Conservation (phyloP, 1,284 basidiomycete genomes). For the Ustilago cynodontis region DNA sequence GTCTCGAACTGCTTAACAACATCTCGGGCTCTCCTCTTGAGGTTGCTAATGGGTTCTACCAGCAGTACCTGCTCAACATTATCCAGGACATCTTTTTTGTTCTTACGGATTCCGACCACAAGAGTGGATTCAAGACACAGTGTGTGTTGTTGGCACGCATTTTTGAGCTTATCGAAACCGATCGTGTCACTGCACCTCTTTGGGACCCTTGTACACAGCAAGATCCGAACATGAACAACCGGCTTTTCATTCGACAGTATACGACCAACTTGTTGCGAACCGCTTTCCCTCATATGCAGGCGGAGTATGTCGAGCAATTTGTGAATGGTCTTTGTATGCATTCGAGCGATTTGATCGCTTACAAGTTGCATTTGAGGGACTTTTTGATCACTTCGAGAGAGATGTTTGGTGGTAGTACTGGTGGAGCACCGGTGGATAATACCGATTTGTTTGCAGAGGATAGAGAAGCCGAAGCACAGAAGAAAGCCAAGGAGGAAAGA, state of each 20-base stretch:
- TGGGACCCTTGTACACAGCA: slow-evolving; percentile 81
- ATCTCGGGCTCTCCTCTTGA: slow-evolving; percentile 84
- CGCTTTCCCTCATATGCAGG: slow-evolving; percentile 66
- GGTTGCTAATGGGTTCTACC: slow-evolving; percentile 86
- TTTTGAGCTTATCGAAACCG: slow-evolving; percentile 91
- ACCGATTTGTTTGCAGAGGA: slow-evolving; percentile 92
- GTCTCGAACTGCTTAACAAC: slow-evolving; percentile 94
- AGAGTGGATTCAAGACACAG: slow-evolving; percentile 77
- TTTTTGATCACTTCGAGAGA: slow-evolving; percentile 76
- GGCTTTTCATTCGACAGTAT: slow-evolving; percentile 87
- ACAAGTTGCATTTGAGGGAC: slow-evolving; percentile 90
- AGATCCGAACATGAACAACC: slow-evolving; percentile 83
- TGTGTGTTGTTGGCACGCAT: slow-evolving; percentile 79
- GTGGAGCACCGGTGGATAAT: slow-evolving; percentile 75
- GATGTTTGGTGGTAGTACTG: slow-evolving; percentile 71
- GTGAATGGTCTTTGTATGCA: slow-evolving; percentile 85
- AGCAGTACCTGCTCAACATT: slow-evolving; percentile 91
- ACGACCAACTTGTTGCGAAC: slow-evolving; percentile 78
- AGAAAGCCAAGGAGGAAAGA: slow-evolving; percentile 81
- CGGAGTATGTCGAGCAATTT: slow-evolving; percentile 70
- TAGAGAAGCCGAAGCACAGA: slow-evolving; percentile 85
- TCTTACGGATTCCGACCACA: slow-evolving; percentile 96
- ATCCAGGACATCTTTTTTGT: slow-evolving; percentile 98
- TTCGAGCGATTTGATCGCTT: slow-evolving; percentile 79
- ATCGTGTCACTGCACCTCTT: slow-evolving; percentile 84